Conservation (phyloP, 352 stramenopile genomes). For the Poterioochromonas sp. region DNA sequence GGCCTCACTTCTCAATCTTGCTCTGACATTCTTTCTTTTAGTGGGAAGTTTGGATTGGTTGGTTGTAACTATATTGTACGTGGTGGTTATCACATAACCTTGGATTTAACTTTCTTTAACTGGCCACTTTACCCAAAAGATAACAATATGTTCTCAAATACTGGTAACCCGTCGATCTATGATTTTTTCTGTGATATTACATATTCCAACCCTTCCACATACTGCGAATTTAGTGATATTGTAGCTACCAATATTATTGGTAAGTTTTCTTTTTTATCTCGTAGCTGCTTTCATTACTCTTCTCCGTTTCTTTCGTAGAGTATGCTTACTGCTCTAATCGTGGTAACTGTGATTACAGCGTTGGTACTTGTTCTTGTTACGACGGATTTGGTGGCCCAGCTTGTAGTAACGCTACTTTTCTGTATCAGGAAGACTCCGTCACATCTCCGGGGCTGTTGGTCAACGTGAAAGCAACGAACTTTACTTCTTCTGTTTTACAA, state of each 20-base stretch:
- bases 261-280: constrained; percentile 18
- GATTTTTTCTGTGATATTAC: constrained; percentile 65
- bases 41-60: constrained; percentile 31
- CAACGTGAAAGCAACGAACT: neutral
- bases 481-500: neutral
- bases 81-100: constrained; percentile 57
- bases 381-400: constrained; percentile 45
- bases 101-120: constrained; percentile 37
- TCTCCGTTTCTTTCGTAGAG: constrained; percentile 28
- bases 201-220: constrained; percentile 49
- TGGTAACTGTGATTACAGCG: constrained; percentile 46
- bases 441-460: neutral
- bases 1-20: neutral
- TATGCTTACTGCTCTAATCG: constrained; percentile 47
- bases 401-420: constrained; percentile 37
- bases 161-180: constrained; percentile 58
- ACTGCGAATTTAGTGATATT: constrained; percentile 59
- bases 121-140: constrained; percentile 48
- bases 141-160: constrained; percentile 68
- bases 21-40: constrained; percentile 21
- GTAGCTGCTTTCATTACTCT: neutral
- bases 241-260: constrained; percentile 44
- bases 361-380: constrained; percentile 46
- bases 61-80: constrained; percentile 44
- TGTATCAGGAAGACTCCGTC: neutral